Conservation (phyloP, 768 basidiomycete species). For the Leucogyrophana mollusca region DNA sequence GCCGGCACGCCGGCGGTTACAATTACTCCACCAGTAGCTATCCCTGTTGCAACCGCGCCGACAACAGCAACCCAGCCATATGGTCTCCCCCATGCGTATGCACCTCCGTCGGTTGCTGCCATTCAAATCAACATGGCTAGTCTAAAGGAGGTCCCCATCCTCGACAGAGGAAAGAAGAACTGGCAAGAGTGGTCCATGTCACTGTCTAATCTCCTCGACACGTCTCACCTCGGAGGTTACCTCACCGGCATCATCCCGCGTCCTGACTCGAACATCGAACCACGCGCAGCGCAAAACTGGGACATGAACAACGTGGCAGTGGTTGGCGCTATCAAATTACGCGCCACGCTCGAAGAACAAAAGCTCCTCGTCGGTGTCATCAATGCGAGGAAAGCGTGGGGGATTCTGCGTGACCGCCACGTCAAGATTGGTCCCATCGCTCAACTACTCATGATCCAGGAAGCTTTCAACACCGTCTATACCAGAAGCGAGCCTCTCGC, state of each 20-base stretch:
- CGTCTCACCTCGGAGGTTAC: constrained; percentile 2
- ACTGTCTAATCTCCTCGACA: background rate
- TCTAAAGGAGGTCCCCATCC: too few species aligned
- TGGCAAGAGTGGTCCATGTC: background rate
- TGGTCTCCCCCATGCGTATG: too few species aligned
- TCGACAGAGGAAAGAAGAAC: constrained; percentile 1
- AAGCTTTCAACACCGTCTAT: constrained; percentile 10
- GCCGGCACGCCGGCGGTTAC: too few species aligned
- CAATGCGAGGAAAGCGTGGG: constrained; percentile 6
- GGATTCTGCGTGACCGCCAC: constrained; percentile 10
- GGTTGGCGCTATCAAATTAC: background rate
- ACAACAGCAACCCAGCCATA: too few species aligned
- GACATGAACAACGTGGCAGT: constrained; percentile 5
- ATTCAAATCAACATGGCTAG: too few species aligned
- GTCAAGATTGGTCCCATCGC: constrained; percentile 13
- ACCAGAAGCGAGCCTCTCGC: constrained; percentile 1
- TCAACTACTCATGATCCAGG: constrained; percentile 17
- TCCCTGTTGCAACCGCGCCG: too few species aligned
- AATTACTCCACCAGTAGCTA: too few species aligned
- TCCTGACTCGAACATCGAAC: background rate
- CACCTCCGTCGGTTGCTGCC: too few species aligned
- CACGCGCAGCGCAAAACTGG: constrained; percentile 1
- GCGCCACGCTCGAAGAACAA: background rate
- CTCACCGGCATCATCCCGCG: background rate
- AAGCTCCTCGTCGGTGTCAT: background rate